Evolutionary conservation across 805 yeast species (phyloP), one percentile per base, ranked within the genome.

Genomic region (Hyphopichia homilentoma): DNA sequence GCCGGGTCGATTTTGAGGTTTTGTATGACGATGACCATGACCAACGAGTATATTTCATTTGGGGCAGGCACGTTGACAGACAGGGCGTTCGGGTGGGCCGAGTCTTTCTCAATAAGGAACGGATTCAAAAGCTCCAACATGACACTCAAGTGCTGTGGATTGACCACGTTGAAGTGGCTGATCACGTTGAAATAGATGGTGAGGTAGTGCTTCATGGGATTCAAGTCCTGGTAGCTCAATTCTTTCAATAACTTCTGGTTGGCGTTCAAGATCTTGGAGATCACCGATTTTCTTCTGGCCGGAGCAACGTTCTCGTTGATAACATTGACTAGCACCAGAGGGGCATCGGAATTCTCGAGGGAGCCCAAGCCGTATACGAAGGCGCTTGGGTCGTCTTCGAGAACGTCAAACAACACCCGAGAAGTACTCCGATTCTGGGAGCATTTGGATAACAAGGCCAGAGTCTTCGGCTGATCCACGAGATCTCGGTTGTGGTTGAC

Each of bases 1-100:
- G 24, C 17, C 16, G 35, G 40, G 14, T 53, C 32, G 1, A 32
- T 9, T 35, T 52, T 48, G 11, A 55, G 28, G 18, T 40, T 35
- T 17, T 47, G 50, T 4, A 59, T 40, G 2, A 50, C 29, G 13
- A 58, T 39, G 19, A 59, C 36, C 14, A 58, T 32, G 4, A 51
- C 35, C 7, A 42, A 27, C 4, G 55, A 38, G 7, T 44, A 27
- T 4, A 46, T 24, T 2, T 40, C 43, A 11, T 47, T 33, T 6
- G 29, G 16, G 29, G 18, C 9, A 16, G 12, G 16, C 8, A 39
- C 23, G 7, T 35, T 34, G 7, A 32, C 30, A 5, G 30, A 29
- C 7, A 16, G 15, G 26, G 26, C 12, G 26, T 9, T 16, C 8
- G 40, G 24, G 6, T 36, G 34, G 7, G 30, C 31, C 4, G 29